Base-by-base conservation (phyloP, 2,329 filamentous ascomycete species). In the Beauveria scarabaeidicola region DNA sequence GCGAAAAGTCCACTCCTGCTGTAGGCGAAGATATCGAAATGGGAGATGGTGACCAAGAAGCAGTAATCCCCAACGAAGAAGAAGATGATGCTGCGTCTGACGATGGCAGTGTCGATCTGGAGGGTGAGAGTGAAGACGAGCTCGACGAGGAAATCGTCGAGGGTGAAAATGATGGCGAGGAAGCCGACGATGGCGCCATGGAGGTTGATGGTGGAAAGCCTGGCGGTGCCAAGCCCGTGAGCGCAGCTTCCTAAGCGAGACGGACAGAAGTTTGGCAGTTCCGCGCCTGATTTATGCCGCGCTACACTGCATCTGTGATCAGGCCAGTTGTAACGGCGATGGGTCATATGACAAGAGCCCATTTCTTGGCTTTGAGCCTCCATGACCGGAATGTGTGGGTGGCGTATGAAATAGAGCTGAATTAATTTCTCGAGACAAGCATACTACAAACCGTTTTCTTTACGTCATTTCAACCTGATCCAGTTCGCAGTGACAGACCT, bases 71-170 rank as follows among this genome's bases (percentile, higher is more conserved):
- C 29, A 73, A 70, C 38, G 74, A 75, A 40, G 75, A 79, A 23
- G 84, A 89, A 58, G 85, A 87, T 17, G 85, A 87, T n/a, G 85
- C 85, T 61, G 78, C 78, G 64, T 89, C 86, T 17, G 88, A 92
- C 62, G 88, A 85, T 61, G 89, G 86, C 64, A 90, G 86, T 67
- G 89, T 91, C 70, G 89, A 91, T 70, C 84, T 91, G 50, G 89
- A 91, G 68, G 86, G 85, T 59, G 89, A 91, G 72, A 90, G 85
- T 66, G 85, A 85, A 65, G 88, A 88, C 36, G 86, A 86, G 62
- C 84, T 90, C 25, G 84, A 86, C 57, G 85, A 88, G 61, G 86
- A 88, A 15, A 11, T 48, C 6, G 50, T 15, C 2, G 59, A 60
- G 53, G 72, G 63, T 10, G 77, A 73, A 58, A 72, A 61, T 17